Evolutionary conservation across 176 grass and related monocot species (phyloP), one percentile per base, ranked within the genome.

Genomic region (Ampelocalamus luodianensis): DNA sequence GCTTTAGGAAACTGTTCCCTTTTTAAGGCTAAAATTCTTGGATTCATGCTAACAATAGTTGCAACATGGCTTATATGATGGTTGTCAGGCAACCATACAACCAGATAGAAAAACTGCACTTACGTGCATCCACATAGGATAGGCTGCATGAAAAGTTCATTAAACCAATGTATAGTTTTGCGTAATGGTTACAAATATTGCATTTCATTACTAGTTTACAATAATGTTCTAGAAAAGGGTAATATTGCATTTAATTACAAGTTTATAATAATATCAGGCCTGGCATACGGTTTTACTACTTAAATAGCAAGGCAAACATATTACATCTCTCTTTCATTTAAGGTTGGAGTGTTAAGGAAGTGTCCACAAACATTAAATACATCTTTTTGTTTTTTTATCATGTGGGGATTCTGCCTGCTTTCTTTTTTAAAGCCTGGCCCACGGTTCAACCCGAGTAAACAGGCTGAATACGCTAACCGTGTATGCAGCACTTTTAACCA

Each of bases 311-410:
- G n/a, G 42, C 2, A 13, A 39, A 46, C 20, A 23, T 53, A 68
- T 37, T 65, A 8, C 15, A 59, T 61, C 22, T 17, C 61, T 61
- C 7, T n/a, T 61, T 16, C 39, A 65, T 50, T 43, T 48, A 32
- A 46, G 16, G 1, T 32, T 74, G 42, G 81, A 65, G 18, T 5
- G 1, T 75, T 53, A 37, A 16, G 29, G 9, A 53, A 65, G 23
- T 75, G 37, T 74, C 42, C 43, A 65, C 72, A 84, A 39, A 51
- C 44, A 37, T 24, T 0, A 5, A 56, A 13, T 22, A 62, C 29
- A 17, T 49, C 8, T 37, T 79, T 72, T 79, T 63, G 38, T 5
- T 37, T 79, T 79, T 79, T 72, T 72, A 62, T 63, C 29, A 55
- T 87, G 20, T 42, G 23, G 61, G 4, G 48, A 40, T 24, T 49